phyloP scores from a whole-genome alignment of 192 early-diverging fungal species.

The Entomortierella chlamydospora region DNA sequence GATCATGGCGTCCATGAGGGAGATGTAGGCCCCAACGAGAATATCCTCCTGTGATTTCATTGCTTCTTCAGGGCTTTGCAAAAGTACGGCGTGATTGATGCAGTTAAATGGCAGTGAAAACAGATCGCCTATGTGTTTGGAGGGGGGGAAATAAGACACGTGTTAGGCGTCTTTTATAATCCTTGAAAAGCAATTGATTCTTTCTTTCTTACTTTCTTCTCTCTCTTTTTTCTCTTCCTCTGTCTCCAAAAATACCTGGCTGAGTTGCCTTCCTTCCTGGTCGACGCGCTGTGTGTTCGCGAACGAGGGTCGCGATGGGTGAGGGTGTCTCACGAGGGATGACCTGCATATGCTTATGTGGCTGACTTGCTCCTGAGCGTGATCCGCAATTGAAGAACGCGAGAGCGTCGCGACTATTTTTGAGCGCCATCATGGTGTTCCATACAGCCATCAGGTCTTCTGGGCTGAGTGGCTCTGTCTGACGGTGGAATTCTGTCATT shows the following conservation, averaged over 20 bases:
- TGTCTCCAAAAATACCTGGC: constrained; percentile 14
- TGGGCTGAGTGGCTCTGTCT: constrained; percentile 61
- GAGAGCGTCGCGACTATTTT: constrained; percentile 33
- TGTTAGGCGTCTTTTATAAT: neutral
- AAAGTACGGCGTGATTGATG: constrained; percentile 56
- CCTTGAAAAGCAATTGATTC: too few species aligned
- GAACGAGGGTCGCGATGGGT: constrained; percentile 57
- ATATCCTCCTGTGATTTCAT: constrained; percentile 56
- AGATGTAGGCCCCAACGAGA: constrained; percentile 59
- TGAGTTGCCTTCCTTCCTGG: constrained; percentile 52
- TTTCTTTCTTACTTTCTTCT: too few species aligned
- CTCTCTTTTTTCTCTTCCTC: neutral
- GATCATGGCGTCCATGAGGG: constrained; percentile 62
- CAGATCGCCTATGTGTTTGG: constrained; percentile 61
- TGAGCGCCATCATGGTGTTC: constrained; percentile 42
- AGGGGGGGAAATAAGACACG: neutral
- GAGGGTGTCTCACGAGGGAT: constrained; percentile 55
- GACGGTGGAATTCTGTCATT: constrained; percentile 60
- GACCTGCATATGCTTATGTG: constrained; percentile 71
- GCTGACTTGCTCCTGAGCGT: constrained; percentile 66
- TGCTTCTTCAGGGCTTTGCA: constrained; percentile 22
- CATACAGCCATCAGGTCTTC: constrained; percentile 58
- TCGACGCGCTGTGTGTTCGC: constrained; percentile 44
- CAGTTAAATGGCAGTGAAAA: constrained; percentile 59
- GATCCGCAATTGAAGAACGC: constrained; percentile 71